Evolutionary conservation across 306 rosid genomes (phyloP), one percentile per base, ranked within the genome.

Genomic region (Echinosophora koreensis): DNA sequence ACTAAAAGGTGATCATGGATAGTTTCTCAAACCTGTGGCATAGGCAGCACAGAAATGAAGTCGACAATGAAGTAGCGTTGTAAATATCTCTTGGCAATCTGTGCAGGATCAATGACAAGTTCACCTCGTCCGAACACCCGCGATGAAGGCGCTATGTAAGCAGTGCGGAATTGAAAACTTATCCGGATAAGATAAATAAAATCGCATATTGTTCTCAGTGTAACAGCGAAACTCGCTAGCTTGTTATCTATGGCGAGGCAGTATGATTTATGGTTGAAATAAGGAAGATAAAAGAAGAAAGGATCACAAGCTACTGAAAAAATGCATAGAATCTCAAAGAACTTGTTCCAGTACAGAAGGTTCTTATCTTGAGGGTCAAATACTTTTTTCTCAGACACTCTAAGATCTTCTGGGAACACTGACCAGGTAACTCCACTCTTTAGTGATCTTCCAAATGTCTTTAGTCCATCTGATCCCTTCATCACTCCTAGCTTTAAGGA

Each of bases 71-170:
- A 95, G 77, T 89, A 88, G 13, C 88, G 93, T 44, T 10, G 85
- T 12, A 95, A 87, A 78, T 95, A 95, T 66, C 97, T 84, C 80
- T 49, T 77, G 5, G 97, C 98, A 60, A 92, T 95, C 85, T 92
- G 57, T 16, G 82, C 49, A 72, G 97, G 89, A 82, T 92, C 97
- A 34, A 90, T 95, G 37, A 95, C 98, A 60, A 95, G 98, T 76
- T 95, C 98, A 50, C 98, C 98, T 83, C 98, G 80, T 37, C 98
- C 98, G 27, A 95, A 92, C 32, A 95, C 97, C 56, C 97, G 82
- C 38, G 98, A 95, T 0, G 97, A 92, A 8, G 98, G 98, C 0
- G 96, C 97, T 37, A 95, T 89, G 65, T 65, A 95, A 60, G 98
- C 98, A 6, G 98, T 92, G 8, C 97, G 88, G 70, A 92, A 90